Evolutionary conservation across 208 protist genomes (phyloP).

Genomic region (Perkinsela sp.): DNA sequence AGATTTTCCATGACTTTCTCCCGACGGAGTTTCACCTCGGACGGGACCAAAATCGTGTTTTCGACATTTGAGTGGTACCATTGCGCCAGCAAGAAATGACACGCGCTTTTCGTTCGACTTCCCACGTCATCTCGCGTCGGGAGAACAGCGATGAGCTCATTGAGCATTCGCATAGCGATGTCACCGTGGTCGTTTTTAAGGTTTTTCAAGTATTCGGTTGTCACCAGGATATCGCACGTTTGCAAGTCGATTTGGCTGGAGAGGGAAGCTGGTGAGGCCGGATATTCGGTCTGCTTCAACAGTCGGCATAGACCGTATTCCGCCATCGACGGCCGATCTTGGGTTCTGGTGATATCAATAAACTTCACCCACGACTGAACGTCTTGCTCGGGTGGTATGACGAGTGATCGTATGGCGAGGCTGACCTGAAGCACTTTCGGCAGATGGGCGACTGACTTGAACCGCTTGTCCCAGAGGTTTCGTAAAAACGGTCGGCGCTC

Average conservation of each 20-base stretch:
- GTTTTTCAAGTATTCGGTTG: background rate
- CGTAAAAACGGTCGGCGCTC: conserved; percentile 25
- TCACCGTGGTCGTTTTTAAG: background rate
- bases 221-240: background rate
- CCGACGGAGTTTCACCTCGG: background rate
- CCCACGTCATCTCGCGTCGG: background rate
- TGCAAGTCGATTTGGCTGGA: background rate
- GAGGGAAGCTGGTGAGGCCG: background rate
- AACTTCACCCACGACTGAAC: conserved; percentile 79
- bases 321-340: conserved; percentile 31
- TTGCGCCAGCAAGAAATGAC: background rate
- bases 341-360: conserved; percentile 46
- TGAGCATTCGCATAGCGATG: background rate
- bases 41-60: background rate
- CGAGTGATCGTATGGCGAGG: conserved; percentile 77
- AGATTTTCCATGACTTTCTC: conserved; percentile 4
- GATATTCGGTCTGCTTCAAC: background rate
- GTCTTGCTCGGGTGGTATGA: conserved; percentile 65
- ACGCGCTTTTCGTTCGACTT: background rate
- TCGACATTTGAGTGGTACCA: background rate
- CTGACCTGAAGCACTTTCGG: conserved; percentile 71
- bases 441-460: conserved; percentile 48
- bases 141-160: background rate
- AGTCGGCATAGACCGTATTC: conserved; percentile 9
- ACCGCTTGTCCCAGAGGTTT: conserved; percentile 54